Evolutionary conservation across 495 filamentous ascomycete genomes (phyloP).

Genomic region (Aspergillus carlsbadensis): DNA sequence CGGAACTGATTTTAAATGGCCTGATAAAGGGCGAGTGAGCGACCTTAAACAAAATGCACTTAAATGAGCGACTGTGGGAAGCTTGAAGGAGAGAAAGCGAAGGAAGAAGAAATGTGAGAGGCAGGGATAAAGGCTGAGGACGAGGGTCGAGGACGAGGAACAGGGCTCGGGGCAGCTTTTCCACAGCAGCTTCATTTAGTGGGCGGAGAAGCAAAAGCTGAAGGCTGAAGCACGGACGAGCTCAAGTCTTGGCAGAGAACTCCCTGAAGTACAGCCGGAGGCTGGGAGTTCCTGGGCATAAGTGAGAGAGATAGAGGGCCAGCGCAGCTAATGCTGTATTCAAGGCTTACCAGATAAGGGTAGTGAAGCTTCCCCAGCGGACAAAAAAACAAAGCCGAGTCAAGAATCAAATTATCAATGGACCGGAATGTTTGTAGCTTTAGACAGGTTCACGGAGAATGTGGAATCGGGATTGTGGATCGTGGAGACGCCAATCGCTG

Average conservation of each 20-base stretch:
- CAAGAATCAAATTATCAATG: not conserved
- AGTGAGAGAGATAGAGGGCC: not conserved
- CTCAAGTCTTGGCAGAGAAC: not conserved
- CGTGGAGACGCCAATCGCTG: conserved; percentile 3
- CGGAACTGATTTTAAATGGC: conserved; percentile 1
- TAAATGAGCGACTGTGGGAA: conserved; percentile 16
- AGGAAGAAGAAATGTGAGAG: not conserved
- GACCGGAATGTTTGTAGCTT: conserved; percentile 2
- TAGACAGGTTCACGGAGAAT: conserved; percentile 5
- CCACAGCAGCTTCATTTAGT: conserved; percentile 3
- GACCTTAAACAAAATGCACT: not conserved
- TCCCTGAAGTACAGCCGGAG: not conserved
- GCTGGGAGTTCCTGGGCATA: not conserved
- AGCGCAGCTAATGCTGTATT: not conserved
- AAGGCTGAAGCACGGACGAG: conserved; percentile 1
- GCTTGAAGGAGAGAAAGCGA: conserved; percentile 6
- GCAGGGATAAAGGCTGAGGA: not conserved
- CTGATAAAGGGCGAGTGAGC: conserved; percentile 4
- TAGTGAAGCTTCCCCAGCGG: not conserved
- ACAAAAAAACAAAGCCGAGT: not conserved
- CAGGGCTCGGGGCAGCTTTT: conserved; percentile 3
- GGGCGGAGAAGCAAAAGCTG: conserved; percentile 4
- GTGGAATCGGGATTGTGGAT: conserved; percentile 2
- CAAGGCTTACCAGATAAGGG: too few species aligned
- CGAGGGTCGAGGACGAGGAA: not conserved